Evolutionary conservation across 2,329 filamentous ascomycete species (phyloP).

Genomic region (Chaetomiaceae sp.): DNA sequence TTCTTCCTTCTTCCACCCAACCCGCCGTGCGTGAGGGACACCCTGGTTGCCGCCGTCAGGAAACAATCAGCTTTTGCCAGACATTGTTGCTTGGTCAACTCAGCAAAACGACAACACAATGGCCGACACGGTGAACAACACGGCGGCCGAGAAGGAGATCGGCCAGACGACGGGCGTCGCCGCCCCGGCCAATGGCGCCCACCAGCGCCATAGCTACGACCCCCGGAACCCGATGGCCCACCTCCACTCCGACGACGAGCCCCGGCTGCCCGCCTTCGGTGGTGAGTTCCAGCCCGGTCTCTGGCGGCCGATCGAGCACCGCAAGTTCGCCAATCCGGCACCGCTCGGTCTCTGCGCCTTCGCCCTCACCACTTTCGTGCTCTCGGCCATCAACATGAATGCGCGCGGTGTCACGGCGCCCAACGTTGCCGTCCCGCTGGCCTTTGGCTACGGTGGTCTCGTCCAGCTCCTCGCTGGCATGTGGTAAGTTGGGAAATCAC

Average conservation of each 20-base stretch:
- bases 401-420: conserved; percentile 55
- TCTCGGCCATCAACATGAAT: conserved; percentile 69
- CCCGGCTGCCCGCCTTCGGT: conserved; percentile 57
- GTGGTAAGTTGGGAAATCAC: conserved; percentile 60
- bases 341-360: conserved; percentile 74
- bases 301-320: conserved; percentile 59
- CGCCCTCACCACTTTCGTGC: conserved; percentile 77
- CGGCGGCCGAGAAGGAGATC: conserved; percentile 20
- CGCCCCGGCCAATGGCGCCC: conserved; percentile 16
- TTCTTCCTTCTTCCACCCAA: neutral
- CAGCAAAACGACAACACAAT: conserved; percentile 8
- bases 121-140: conserved; percentile 13
- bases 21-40: neutral
- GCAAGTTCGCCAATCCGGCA: conserved; percentile 75
- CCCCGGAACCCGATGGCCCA: conserved; percentile 38
- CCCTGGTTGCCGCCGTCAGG: neutral
- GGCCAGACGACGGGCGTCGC: conserved; percentile 18
- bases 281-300: conserved; percentile 69
- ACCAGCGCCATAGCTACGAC: conserved; percentile 33
- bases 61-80: too few species aligned
- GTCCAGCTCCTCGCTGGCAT: conserved; percentile 79
- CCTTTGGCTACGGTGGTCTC: conserved; percentile 72
- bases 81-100: neutral
- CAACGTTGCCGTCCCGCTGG: conserved; percentile 64
- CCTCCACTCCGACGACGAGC: conserved; percentile 31